Percentiles rank a stretch among this genome's conserved stretches.
Evolutionary conservation across 176 grass and related monocot species (phyloP).

Genomic region (Alopecurus myosuroides): DNA sequence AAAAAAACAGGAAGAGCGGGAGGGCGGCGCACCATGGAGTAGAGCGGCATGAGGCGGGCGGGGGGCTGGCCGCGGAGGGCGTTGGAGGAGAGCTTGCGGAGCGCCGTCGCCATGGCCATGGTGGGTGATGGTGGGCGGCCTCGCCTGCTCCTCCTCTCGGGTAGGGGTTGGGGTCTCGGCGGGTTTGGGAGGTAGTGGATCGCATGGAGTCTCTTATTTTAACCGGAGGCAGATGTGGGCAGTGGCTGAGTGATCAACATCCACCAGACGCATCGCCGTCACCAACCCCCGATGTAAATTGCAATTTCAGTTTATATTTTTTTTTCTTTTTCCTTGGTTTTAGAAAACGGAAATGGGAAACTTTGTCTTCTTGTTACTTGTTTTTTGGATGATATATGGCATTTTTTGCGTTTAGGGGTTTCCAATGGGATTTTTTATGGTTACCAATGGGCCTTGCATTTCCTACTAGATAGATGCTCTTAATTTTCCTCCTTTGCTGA

Average conservation of each 20-base stretch:
- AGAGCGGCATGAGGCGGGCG: slow-evolving; percentile 49
- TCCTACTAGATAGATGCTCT: neutral
- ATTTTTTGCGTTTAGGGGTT: neutral
- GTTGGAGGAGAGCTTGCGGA: slow-evolving; percentile 58
- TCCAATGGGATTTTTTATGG: neutral
- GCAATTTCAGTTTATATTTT: neutral
- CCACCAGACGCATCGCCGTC: slow-evolving; percentile 21
- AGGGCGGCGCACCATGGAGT: slow-evolving; percentile 42
- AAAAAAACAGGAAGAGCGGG: neutral
- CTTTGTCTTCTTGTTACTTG: neutral
- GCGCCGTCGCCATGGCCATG: slow-evolving; percentile 79
- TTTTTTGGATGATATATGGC: neutral
- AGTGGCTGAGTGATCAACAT: neutral
- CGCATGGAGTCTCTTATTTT: slow-evolving; percentile 9
- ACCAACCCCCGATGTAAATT: neutral
- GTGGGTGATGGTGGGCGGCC: slow-evolving; percentile 28
- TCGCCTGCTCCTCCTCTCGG: neutral
- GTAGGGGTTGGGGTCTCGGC: slow-evolving; percentile 10
- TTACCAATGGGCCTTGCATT: neutral
- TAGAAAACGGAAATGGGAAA: neutral
- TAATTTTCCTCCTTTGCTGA: neutral
- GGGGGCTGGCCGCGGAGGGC: slow-evolving; percentile 42
- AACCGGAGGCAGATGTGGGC: neutral
- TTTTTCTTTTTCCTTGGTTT: neutral
- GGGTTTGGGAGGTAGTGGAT: slow-evolving; percentile 30